These are phyloP conservation scores for Colletotrichum sp. DNA, from an alignment of 2,329 filamentous ascomycete genomes.

Conservation along the genomic window DNA sequence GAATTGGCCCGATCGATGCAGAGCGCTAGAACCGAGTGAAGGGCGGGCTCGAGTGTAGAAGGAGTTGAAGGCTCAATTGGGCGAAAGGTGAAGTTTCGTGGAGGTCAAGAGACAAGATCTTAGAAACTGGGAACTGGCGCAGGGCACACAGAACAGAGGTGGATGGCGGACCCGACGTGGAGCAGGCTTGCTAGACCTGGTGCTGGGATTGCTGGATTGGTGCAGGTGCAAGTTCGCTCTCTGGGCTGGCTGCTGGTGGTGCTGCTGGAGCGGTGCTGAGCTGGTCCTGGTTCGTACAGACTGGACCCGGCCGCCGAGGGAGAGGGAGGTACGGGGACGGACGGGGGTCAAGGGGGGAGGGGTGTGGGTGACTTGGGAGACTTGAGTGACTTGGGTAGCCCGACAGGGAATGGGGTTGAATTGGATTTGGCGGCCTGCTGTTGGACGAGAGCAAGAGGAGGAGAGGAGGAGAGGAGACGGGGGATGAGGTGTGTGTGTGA, in stretches of 20 bases:
- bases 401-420: conserved; percentile 14
- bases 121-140: conserved; percentile 15
- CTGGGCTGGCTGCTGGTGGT: not conserved
- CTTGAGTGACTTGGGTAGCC: conserved; percentile 9
- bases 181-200: conserved; percentile 1
- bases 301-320: conserved; percentile 8
- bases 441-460: not conserved
- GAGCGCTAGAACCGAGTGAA: not conserved
- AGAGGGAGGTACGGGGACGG: conserved; percentile 10
- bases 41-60: not conserved
- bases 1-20: conserved; percentile 4
- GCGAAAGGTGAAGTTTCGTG: not conserved
- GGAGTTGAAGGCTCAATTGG: conserved; percentile 11
- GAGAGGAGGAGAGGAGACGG: not conserved
- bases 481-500: not conserved
- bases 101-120: conserved; percentile 13
- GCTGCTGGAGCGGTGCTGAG: not conserved
- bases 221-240: not conserved
- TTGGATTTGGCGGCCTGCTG: conserved; percentile 4
- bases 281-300: not conserved
- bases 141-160: conserved; percentile 11
- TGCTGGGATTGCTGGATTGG: not conserved
- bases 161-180: conserved; percentile 7
- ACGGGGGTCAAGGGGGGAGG: not conserved
- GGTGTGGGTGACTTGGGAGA: conserved; percentile 14